Evolutionary conservation across 192 early-diverging fungal genomes (phyloP), one percentile per base, ranked within the genome.

Genomic region (Coemansia sp.): DNA sequence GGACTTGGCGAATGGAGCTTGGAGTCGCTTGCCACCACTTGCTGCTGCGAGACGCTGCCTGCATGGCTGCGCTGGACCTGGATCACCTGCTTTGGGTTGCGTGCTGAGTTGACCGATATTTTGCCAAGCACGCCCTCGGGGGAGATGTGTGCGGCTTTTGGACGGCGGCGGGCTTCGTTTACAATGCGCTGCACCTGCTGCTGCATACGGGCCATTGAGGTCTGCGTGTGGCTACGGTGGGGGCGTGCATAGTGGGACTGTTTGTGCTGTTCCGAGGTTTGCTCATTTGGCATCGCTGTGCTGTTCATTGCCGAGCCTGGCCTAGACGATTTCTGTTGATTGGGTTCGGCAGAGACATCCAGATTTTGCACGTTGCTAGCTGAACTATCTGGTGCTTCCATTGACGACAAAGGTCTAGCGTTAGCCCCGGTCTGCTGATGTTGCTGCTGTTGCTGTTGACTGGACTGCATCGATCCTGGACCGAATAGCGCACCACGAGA

Each of bases 151-250:
- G 88, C 87, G 29, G 87, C 85, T 58, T 94, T 97, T 37, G 91
- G 92, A 61, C 89, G 90, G 42, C 88, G 83, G 66, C 91, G 93
- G 38, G 95, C 89, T 56, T 91, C 88, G 63, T 94, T 94, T 61
- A 99, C 95, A 62, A 99, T 90, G 27, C 94, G 89, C 79, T 97
- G 91, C 55, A 99, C 92, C 59, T 99, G 95, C 71, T 94, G 89
- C 60, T 97, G 93, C 92, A 98, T 93, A 28, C 83, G 78, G 9
- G 81, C 75, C 81, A 85, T 84, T 31, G 82, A 82, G 63, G 72
- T 85, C 44, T 87, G 81, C 31, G 69, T 72, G 61, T 65, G 47
- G 66, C 68, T 60, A 57, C 67, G 59, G 41, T 55, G 58, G 23
- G 25, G 42, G 29, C 68, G 68, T 34, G 57, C 58, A 62, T 57